These are phyloP conservation scores for Neurospora pannonica DNA, from an alignment of 495 filamentous ascomycete genomes.

Conservation along the genomic window DNA sequence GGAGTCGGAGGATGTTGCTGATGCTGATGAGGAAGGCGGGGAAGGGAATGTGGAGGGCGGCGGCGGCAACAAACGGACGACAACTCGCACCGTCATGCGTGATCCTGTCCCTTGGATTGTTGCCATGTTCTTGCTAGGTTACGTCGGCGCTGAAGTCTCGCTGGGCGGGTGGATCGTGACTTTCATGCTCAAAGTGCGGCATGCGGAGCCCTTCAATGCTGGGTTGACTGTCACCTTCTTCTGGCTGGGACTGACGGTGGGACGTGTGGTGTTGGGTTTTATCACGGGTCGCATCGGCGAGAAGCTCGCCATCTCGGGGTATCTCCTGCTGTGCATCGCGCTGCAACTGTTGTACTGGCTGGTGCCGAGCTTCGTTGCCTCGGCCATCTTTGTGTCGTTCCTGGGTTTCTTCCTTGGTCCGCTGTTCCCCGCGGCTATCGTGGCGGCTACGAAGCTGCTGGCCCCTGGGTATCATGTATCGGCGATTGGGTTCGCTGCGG, in stretches of 20 bases:
- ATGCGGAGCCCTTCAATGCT: conserved; percentile 58
- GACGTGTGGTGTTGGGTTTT: conserved; percentile 62
- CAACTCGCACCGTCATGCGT: conserved; percentile 24
- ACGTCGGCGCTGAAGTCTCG: conserved; percentile 79
- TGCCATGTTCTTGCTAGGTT: conserved; percentile 66
- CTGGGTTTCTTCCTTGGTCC: conserved; percentile 76
- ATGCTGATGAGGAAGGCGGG: conserved; percentile 17
- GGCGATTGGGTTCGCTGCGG: conserved; percentile 74
- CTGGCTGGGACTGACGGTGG: conserved; percentile 73
- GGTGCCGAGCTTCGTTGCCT: conserved; percentile 64
- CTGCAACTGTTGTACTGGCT: conserved; percentile 78
- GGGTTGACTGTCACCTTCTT: conserved; percentile 78
- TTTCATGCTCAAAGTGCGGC: conserved; percentile 69
- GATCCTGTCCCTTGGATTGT: conserved; percentile 61
- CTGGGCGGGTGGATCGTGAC: conserved; percentile 85
- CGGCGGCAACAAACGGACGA: conserved; percentile 14
- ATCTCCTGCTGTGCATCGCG: conserved; percentile 52
- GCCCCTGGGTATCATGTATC: conserved; percentile 69
- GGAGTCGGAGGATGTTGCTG: neutral
- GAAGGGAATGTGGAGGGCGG: no score
- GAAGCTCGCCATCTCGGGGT: conserved; percentile 49
- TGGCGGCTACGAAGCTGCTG: conserved; percentile 73
- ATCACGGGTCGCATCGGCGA: conserved; percentile 64
- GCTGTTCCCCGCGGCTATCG: conserved; percentile 68
- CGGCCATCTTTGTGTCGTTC: conserved; percentile 62